Evolutionary conservation across 192 early-diverging fungal genomes (phyloP).

Genomic region (Backusella liffmaniae): DNA sequence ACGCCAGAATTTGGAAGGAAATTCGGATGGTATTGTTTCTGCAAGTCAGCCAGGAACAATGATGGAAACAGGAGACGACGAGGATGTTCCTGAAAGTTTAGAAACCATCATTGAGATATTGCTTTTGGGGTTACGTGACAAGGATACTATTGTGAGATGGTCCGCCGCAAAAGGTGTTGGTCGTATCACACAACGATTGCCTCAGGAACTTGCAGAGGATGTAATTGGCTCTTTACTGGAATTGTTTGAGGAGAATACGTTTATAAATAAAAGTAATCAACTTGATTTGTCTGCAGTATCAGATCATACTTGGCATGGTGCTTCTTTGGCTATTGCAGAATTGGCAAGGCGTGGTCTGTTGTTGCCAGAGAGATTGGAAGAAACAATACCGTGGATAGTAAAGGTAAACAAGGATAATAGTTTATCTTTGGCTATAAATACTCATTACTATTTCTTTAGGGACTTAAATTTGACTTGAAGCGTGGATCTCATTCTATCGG

Average conservation of each 20-base stretch:
- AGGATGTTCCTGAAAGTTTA: conserved; percentile 80
- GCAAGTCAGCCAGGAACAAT: conserved; percentile 5
- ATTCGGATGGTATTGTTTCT: background rate
- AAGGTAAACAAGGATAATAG: conserved; percentile 44
- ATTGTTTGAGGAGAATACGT: conserved; percentile 81
- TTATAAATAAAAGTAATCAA: conserved; percentile 36
- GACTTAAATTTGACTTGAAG: conserved; percentile 87
- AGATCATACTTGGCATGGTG: conserved; percentile 94
- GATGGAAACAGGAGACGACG: conserved; percentile 42
- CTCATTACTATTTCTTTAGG: conserved; percentile 74
- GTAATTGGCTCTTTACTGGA: conserved; percentile 76
- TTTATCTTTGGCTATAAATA: conserved; percentile 51
- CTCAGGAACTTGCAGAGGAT: conserved; percentile 77
- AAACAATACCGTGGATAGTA: conserved; percentile 81
- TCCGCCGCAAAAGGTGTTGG: conserved; percentile 97
- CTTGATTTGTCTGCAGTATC: conserved; percentile 76
- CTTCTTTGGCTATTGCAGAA: conserved; percentile 89
- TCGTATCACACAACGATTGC: conserved; percentile 79
- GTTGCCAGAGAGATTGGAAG: conserved; percentile 64
- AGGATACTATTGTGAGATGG: conserved; percentile 96
- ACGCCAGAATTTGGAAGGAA: conserved; percentile 45
- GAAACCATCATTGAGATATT: conserved; percentile 83
- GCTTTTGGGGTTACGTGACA: conserved; percentile 81
- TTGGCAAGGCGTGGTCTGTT: conserved; percentile 85
- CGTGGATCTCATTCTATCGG: conserved; percentile 91